phyloP scores from a whole-genome alignment of 2,329 filamentous ascomycete genomes.

The Balansia obtecta region DNA sequence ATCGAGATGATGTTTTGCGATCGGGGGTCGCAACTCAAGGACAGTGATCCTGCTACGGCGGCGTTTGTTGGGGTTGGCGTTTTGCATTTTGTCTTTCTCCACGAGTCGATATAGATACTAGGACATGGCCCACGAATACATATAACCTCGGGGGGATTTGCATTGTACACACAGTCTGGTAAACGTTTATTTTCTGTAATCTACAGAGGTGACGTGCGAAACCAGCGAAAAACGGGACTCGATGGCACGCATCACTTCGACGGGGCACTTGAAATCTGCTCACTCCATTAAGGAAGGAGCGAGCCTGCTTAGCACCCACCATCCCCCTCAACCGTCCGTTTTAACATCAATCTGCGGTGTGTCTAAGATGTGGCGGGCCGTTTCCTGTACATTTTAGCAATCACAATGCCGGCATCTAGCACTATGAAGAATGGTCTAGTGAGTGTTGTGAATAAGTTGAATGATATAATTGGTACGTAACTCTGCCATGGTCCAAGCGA shows the following conservation, averaged over 20 bases:
- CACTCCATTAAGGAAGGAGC: no score
- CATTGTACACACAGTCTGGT: neutral
- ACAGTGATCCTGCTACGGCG: neutral
- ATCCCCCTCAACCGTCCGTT: no score
- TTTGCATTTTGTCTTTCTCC: no score
- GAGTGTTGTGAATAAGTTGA: neutral
- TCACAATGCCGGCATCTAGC: neutral
- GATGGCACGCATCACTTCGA: neutral
- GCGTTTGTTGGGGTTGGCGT: neutral
- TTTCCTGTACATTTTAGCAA: neutral
- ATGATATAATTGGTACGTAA: conserved; percentile 3
- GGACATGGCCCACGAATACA: neutral
- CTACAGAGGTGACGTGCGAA: neutral
- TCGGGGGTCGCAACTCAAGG: neutral
- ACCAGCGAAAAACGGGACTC: neutral
- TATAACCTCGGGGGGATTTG: neutral
- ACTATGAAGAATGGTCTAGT: neutral
- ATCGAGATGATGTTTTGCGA: neutral
- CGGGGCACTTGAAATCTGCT: no score
- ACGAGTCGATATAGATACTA: neutral
- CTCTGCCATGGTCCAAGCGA: neutral
- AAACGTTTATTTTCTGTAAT: neutral
- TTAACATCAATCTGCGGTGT: no score
- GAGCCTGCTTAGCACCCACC: no score
- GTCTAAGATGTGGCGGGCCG: no score